Evolutionary conservation across 1,284 basidiomycete species (phyloP), one percentile per base, ranked within the genome.

Genomic region (Athelia psychrophila): DNA sequence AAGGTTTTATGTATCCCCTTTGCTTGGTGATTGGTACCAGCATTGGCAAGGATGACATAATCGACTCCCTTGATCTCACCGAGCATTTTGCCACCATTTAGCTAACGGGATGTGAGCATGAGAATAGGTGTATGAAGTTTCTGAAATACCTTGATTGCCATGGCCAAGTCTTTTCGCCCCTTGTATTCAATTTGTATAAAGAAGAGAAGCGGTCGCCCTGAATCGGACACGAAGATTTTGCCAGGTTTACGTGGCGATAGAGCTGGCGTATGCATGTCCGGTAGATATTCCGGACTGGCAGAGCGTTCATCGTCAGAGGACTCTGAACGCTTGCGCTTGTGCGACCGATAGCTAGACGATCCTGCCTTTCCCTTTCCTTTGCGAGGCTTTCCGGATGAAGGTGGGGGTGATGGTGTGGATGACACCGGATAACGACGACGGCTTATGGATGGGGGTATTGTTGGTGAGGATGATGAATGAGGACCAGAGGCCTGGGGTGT

Each of bases 181-280:
- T 73, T 71, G 2, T 82, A 64, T 52, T 80, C 79, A n/a, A 82
- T 69, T 60, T 81, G 79, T 27, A 84, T 77, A 57, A 77, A 84
- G 56, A 85, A 84, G n/a, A 66, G 60, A 30, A 80, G 56, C 0
- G 72, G 60, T 47, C 63, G 55, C 5, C 78, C 80, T 33, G 58
- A 42, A n/a, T 42, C 50, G 3, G 62, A 56, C 42, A 64, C 38
- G 25, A 67, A 67, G 18, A 69, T 56, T 49, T 68, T 58, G 5
- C 38, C 38, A 42, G 20, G n/a, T 22, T 42, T 42, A 9, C 38
- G 38, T 16, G 38, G 44, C 12, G 19, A 23, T 9, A 46, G 22
- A 8, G 15, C n/a, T 27, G 9, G 9, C 20, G 22, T 19, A 5
- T 20, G 55, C 27, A 54, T 55, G 27, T 52, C 54, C 19, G 52